Evolutionary conservation across 306 rosid species (phyloP), one percentile per base, ranked within the genome.

Genomic region (Medicago ruthenica): DNA sequence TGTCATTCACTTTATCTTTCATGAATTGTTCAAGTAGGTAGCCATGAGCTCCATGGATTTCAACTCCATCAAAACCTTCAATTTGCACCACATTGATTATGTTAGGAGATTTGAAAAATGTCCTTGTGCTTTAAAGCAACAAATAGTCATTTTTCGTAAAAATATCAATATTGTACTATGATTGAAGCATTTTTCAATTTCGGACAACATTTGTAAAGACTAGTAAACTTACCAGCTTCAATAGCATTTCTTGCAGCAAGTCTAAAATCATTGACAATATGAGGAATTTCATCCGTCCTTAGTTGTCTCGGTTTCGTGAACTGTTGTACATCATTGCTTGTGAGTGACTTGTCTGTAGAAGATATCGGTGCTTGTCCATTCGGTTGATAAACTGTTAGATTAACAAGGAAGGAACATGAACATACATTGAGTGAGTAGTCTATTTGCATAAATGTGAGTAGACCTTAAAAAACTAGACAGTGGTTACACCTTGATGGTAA

Each of bases 61-160:
- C 97, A 69, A 90, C 86, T 48, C 96, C 97, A 78, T 90, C 93
- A 76, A 89, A 92, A 75, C 96, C 93, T 92, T 21, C 24, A 75
- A 34, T 47, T 58, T 40, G 10, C 64, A 70, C 21, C 67, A 41
- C 50, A 68, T 58, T 12, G 4, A 6, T 14, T 10, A 61, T 51
- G 10, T 24, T 37, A 71, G 4, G 21, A 41, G 21, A 42, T 57
- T 55, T 24, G 34, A 13, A 54, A 76, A 67, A 22, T n/a, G 24
- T 76, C 57, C 11, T 7, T 16, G 61, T 45, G 2, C 71, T 55
- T 24, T 27, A 31, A 60, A 47, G 16, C 15, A 47, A 50, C 64
- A 75, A 10, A 65, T 17, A 31, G 45, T 34, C 21, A 8, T 31
- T 0, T 3, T 34, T 31, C 42, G 7, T 6, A 34, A 55, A 55